Evolutionary conservation across 768 basidiomycete genomes (phyloP).

Genomic region (Rhizopogon roseolus): DNA sequence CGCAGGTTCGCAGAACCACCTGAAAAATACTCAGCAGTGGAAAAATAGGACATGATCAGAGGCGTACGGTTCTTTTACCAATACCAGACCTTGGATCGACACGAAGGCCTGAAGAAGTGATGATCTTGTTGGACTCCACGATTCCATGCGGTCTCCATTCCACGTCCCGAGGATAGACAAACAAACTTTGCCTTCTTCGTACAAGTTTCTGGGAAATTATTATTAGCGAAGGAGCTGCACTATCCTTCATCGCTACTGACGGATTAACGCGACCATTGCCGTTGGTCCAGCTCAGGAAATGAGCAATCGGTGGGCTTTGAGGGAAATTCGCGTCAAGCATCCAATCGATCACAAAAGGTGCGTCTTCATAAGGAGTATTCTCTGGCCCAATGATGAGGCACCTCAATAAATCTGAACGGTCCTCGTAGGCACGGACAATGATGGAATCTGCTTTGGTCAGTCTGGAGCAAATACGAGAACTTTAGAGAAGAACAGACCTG

Average conservation of each 20-base stretch:
- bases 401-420: conserved; percentile 81
- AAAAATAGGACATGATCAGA: neutral
- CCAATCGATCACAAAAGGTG: conserved; percentile 95
- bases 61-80: conserved; percentile 88
- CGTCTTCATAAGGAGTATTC: conserved; percentile 93
- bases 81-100: conserved; percentile 89
- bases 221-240: neutral
- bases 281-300: conserved; percentile 93
- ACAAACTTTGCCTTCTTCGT: conserved; percentile 95
- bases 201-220: conserved; percentile 60
- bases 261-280: conserved; percentile 90
- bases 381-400: conserved; percentile 89
- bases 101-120: conserved; percentile 90
- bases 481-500: conserved; percentile 49
- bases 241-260: conserved; percentile 39
- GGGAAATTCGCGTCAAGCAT: conserved; percentile 83
- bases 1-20: conserved; percentile 90
- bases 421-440: conserved; percentile 85
- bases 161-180: conserved; percentile 89
- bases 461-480: neutral
- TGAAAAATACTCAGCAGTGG: conserved; percentile 21
- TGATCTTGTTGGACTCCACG: conserved; percentile 80
- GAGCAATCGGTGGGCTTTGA: conserved; percentile 76
- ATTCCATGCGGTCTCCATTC: conserved; percentile 84
- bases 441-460: conserved; percentile 59